Conservation (phyloP, 73 alveolate genomes). For the Paramecium pentaurelia region DNA sequence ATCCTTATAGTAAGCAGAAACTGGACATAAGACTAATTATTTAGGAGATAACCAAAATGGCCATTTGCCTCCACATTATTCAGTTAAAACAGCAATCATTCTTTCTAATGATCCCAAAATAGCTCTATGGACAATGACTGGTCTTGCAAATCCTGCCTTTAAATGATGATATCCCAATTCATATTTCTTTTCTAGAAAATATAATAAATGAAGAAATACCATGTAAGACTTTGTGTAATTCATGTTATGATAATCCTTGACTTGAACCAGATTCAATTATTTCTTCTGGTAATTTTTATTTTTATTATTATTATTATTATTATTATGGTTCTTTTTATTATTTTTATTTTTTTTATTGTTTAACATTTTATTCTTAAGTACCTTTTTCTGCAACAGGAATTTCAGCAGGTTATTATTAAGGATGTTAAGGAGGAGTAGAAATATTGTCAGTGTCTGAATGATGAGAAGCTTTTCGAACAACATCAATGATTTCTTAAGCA, state of each 20-base stretch:
- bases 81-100: slow-evolving; percentile 94
- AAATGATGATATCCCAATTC: slow-evolving; percentile 71
- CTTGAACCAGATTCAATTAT: background rate
- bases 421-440: slow-evolving; percentile 23
- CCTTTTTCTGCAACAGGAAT: background rate
- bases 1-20: slow-evolving; percentile 88
- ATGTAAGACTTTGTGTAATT: slow-evolving; percentile 13
- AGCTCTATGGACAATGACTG: slow-evolving; percentile 99
- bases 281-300: background rate
- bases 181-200: slow-evolving; percentile 40
- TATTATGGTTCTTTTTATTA: background rate
- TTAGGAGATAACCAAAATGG: slow-evolving; percentile 99
- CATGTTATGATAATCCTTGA: slow-evolving; percentile 7
- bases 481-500: slow-evolving; percentile 17
- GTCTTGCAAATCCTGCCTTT: slow-evolving; percentile 98
- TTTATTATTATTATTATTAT: background rate
- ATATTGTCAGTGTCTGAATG: background rate
- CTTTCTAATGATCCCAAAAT: slow-evolving; percentile 99
- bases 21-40: slow-evolving; percentile 92
- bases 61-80: slow-evolving; percentile 99
- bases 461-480: slow-evolving; percentile 28
- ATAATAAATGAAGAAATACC: background rate
- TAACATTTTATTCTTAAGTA: background rate
- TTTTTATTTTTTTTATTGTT: background rate
- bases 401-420: background rate